phyloP scores from a whole-genome alignment of 2,329 filamentous ascomycete species.

The Cladosporium sp. region DNA sequence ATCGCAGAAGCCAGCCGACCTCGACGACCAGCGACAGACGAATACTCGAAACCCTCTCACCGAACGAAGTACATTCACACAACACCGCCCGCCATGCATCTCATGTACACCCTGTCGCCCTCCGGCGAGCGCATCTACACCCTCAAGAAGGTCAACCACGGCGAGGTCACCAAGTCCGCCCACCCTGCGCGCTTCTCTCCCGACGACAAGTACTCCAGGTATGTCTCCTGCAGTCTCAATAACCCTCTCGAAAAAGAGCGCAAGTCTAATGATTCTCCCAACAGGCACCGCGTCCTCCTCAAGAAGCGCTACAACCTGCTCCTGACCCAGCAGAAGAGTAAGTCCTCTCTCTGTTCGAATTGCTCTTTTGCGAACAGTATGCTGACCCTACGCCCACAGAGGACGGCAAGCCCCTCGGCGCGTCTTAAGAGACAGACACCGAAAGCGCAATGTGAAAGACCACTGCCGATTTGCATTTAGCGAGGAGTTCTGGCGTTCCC shows the following conservation, averaged over 20 bases:
- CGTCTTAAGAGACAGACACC: slow-evolving; percentile 22
- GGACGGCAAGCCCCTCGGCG: slow-evolving; percentile 40
- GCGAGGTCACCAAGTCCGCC: slow-evolving; percentile 88
- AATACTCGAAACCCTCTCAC: not conserved
- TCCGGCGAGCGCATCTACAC: slow-evolving; percentile 89
- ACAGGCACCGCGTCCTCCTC: slow-evolving; percentile 81
- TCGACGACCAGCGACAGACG: not conserved
- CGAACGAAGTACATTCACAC: not conserved
- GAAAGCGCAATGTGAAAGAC: slow-evolving; percentile 1
- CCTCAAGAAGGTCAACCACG: slow-evolving; percentile 76
- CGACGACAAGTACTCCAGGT: slow-evolving; percentile 94
- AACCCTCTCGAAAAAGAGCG: not conserved
- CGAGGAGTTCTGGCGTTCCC: slow-evolving; percentile 22
- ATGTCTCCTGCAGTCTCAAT: slow-evolving; percentile 17
- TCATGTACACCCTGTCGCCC: slow-evolving; percentile 79
- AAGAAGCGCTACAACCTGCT: slow-evolving; percentile 90
- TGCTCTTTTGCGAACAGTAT: slow-evolving; percentile 1
- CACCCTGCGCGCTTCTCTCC: slow-evolving; percentile 95
- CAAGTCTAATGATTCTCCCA: not conserved
- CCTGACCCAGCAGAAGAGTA: slow-evolving; percentile 64
- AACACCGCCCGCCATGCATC: slow-evolving; percentile 51
- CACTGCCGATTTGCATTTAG: slow-evolving; percentile 18
- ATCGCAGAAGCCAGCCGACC: not conserved
- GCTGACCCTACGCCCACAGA: slow-evolving; percentile 23
- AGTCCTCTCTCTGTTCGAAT: not conserved